Conservation (phyloP, 441 rosid genomes). For the Adansonia gregorii region DNA sequence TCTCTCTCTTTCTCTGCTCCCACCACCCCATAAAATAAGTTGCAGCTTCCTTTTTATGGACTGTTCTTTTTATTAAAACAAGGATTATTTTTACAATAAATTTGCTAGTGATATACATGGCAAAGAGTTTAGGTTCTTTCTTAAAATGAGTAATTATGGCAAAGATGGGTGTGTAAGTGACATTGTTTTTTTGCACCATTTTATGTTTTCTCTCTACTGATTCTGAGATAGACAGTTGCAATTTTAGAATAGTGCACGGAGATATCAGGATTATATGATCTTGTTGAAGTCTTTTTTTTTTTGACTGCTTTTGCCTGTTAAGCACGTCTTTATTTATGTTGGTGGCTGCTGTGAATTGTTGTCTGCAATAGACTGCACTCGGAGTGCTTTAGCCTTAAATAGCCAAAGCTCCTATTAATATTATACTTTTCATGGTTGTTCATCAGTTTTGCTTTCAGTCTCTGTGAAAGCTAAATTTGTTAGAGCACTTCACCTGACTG, state of each 20-base stretch:
- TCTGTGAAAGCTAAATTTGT: not conserved
- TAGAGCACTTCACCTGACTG: constrained; percentile 11
- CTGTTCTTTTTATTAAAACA: not conserved
- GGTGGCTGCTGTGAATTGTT: not conserved
- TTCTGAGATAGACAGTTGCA: not conserved
- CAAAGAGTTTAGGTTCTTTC: not conserved
- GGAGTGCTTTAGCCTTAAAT: not conserved
- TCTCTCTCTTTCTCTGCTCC: not conserved
- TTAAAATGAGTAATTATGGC: not conserved
- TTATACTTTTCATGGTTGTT: constrained; percentile 16
- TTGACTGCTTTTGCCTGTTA: not conserved
- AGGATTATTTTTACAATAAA: not conserved
- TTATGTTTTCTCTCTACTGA: not conserved
- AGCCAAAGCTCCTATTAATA: not conserved
- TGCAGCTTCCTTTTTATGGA: not conserved
- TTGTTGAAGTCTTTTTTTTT: not conserved
- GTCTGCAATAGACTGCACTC: not conserved
- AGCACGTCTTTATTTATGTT: not conserved
- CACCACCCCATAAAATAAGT: not conserved
- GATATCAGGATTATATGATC: constrained; percentile 9
- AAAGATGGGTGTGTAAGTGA: not conserved
- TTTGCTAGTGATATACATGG: not conserved
- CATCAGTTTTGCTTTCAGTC: not conserved
- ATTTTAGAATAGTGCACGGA: not conserved
- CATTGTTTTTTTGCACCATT: not conserved